These are phyloP conservation scores for Camptophora hylomeconis DNA, from an alignment of 2,329 filamentous ascomycete genomes.

Conservation along the genomic window DNA sequence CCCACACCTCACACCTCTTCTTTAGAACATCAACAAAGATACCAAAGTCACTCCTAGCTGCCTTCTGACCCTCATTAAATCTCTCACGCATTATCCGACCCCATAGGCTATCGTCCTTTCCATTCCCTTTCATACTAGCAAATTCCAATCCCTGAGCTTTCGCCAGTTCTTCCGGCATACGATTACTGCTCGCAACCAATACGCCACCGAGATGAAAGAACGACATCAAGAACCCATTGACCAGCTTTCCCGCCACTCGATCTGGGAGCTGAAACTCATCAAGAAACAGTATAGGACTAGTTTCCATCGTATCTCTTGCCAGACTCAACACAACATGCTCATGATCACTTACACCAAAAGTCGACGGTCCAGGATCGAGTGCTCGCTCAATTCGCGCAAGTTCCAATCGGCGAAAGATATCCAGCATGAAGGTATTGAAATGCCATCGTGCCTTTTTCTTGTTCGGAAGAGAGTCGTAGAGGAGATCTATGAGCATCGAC, in stretches of 20 bases:
- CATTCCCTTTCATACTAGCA: slow-evolving; percentile 37
- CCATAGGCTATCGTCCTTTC: slow-evolving; percentile 29
- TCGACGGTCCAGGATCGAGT: slow-evolving; percentile 12
- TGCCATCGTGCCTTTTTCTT: slow-evolving; percentile 64
- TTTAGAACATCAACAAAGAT: slow-evolving; percentile 64
- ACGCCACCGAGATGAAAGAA: slow-evolving; percentile 78
- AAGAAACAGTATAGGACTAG: slow-evolving; percentile 63
- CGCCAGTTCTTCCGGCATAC: slow-evolving; percentile 69
- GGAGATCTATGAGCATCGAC: slow-evolving; percentile 69
- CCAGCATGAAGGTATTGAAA: slow-evolving; percentile 78
- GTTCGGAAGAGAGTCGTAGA: slow-evolving; percentile 66
- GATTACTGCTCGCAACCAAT: slow-evolving; percentile 65
- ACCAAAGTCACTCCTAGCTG: slow-evolving; percentile 58
- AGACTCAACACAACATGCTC: slow-evolving; percentile 62
- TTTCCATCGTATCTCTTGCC: slow-evolving; percentile 62
- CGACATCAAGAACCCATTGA: slow-evolving; percentile 63
- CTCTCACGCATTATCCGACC: slow-evolving; percentile 14
- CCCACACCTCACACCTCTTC: slow-evolving; percentile 69
- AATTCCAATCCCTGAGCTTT: slow-evolving; percentile 64
- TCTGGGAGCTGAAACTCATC: slow-evolving; percentile 79
- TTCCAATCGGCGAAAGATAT: slow-evolving; percentile 61
- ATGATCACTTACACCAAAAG: slow-evolving; percentile 24
- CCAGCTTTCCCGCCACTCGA: slow-evolving; percentile 61
- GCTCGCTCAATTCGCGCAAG: slow-evolving; percentile 37
- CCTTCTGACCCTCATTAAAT: slow-evolving; percentile 38